These are phyloP conservation scores for Trametes cingulata DNA, from an alignment of 768 basidiomycete species.

Conservation along the genomic window DNA sequence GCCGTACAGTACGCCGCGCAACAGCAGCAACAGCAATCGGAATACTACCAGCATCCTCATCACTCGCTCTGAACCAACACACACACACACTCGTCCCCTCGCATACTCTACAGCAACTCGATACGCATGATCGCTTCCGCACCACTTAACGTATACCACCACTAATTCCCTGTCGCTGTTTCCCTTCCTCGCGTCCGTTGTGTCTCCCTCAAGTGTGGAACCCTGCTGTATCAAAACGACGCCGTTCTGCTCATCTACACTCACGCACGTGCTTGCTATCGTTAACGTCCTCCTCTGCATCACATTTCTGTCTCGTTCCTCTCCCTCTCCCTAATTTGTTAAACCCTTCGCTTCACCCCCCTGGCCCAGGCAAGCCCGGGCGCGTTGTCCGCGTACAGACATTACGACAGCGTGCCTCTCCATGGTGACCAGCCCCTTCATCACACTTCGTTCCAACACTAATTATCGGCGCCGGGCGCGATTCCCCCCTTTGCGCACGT, in stretches of 20 bases:
- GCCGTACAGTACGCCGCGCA: slow-evolving; percentile 5
- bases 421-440: neutral
- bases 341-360: neutral
- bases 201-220: slow-evolving; percentile 3
- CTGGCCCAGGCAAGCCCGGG: slow-evolving; percentile 4
- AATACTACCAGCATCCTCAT: slow-evolving; percentile 14
- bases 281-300: slow-evolving; percentile 15
- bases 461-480: slow-evolving; percentile 17
- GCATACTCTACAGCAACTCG: neutral
- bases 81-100: neutral
- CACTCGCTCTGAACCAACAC: slow-evolving; percentile 16
- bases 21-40: slow-evolving; percentile 8
- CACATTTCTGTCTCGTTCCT: neutral
- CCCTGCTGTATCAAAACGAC: slow-evolving; percentile 23
- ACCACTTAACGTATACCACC: slow-evolving; percentile 3
- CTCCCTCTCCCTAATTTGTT: neutral
- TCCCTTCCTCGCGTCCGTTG: neutral
- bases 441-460: neutral
- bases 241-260: slow-evolving; percentile 6
- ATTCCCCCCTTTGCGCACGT: neutral
- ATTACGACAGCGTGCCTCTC: neutral
- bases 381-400: neutral
- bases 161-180: slow-evolving; percentile 6
- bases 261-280: slow-evolving; percentile 18
- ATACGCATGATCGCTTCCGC: neutral